Evolutionary conservation across 2,329 filamentous ascomycete species (phyloP).

Genomic region (Nothophoma quercina): DNA sequence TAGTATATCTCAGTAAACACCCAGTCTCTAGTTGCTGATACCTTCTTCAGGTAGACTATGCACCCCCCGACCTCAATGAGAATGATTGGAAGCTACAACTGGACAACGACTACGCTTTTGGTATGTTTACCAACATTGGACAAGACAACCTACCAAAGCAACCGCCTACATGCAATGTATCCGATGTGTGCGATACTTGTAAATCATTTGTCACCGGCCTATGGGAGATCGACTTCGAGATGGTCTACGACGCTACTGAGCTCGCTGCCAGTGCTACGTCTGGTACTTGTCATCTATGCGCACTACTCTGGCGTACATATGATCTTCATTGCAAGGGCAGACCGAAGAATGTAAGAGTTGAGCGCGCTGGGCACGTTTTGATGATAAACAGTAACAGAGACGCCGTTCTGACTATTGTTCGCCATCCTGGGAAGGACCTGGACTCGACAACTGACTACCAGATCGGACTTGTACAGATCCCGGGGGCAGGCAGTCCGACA

Average conservation of each 20-base stretch:
- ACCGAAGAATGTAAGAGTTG: not conserved
- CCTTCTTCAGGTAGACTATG: not conserved
- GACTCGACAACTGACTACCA: conserved; percentile 6
- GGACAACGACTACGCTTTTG: not conserved
- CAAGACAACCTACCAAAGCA: not conserved
- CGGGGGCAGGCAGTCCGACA: conserved; percentile 5
- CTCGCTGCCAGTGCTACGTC: not conserved
- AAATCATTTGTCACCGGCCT: not conserved
- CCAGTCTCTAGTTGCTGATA: not conserved
- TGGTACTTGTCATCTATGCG: conserved; percentile 9
- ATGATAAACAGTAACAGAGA: not conserved
- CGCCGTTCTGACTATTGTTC: not conserved
- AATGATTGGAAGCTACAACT: conserved; percentile 1
- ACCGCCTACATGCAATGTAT: too few species aligned
- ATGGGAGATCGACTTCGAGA: not conserved
- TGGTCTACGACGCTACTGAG: not conserved
- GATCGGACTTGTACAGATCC: conserved; percentile 16
- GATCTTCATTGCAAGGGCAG: not conserved
- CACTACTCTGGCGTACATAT: not conserved
- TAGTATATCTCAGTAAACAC: not conserved
- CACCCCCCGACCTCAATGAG: not conserved
- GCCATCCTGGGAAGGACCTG: not conserved
- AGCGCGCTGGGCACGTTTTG: not conserved
- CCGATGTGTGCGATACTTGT: too few species aligned
- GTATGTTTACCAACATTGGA: not conserved